phyloP scores from a whole-genome alignment of 208 protist genomes.

The Leishmania turanica region DNA sequence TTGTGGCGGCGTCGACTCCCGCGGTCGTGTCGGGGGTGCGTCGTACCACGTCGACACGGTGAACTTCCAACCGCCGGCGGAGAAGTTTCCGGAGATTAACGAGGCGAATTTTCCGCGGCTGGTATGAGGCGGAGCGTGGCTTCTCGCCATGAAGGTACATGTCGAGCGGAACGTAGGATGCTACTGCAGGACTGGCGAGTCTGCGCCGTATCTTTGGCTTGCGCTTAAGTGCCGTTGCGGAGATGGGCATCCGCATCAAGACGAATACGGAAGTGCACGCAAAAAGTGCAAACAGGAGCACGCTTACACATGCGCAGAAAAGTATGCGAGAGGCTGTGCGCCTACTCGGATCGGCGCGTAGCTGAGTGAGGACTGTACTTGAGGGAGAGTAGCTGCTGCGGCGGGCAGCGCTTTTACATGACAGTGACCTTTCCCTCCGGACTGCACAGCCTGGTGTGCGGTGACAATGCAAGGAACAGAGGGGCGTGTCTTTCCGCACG shows the following conservation, averaged over 20 bases:
- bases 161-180: not conserved
- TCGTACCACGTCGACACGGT: constrained; percentile 12
- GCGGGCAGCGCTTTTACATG: too few relatives aligned
- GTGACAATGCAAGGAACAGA: not conserved
- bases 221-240: not conserved
- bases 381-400: not conserved
- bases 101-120: constrained; percentile 35
- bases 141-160: not conserved
- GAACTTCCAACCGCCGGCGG: not conserved
- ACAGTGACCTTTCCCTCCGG: not conserved
- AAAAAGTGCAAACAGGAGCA: not conserved
- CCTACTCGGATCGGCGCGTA: not conserved
- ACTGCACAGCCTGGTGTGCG: not conserved
- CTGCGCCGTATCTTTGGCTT: not conserved
- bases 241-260: not conserved
- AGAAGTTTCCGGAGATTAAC: constrained; percentile 29
- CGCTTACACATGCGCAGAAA: not conserved
- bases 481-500: not conserved
- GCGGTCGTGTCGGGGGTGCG: constrained; percentile 6
- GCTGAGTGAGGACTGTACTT: too few relatives aligned
- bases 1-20: constrained; percentile 14
- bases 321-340: too few relatives aligned
- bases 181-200: not conserved
- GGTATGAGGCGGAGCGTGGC: not conserved
- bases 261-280: not conserved